Conservation (phyloP, 148 eudicot genomes). For the Spergularia bocconei region DNA sequence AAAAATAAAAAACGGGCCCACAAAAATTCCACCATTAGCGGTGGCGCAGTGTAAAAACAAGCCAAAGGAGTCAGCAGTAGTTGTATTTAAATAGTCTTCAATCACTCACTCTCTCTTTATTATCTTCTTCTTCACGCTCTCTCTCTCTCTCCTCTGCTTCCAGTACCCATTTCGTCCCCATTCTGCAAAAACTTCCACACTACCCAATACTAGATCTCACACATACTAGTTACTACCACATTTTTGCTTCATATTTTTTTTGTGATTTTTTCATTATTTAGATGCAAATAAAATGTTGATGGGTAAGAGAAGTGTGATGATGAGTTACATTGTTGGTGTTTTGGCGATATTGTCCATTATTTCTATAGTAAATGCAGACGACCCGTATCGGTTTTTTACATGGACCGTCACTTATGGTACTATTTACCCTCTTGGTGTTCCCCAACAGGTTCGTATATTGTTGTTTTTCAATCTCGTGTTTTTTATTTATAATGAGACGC, state of each 20-base stretch:
- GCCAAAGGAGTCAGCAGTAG: background rate
- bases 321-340: conserved; percentile 27
- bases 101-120: background rate
- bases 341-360: conserved; percentile 39
- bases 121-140: background rate
- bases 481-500: background rate
- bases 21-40: conserved; percentile 10
- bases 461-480: background rate
- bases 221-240: background rate
- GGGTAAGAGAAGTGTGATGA: conserved; percentile 31
- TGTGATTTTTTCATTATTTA: background rate
- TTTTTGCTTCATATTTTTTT: background rate
- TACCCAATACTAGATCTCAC: conserved; percentile 11
- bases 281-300: conserved; percentile 13
- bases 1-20: background rate
- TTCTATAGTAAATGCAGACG: conserved; percentile 55
- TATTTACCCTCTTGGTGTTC: conserved; percentile 64
- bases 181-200: background rate
- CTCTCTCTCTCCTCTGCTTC: background rate
- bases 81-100: background rate
- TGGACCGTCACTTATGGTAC: conserved; percentile 90
- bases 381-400: conserved; percentile 63
- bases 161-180: background rate
- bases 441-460: conserved; percentile 62
- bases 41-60: background rate